Base-by-base conservation (phyloP, 345 rosid genomes). In the Corchorus olitorius region DNA sequence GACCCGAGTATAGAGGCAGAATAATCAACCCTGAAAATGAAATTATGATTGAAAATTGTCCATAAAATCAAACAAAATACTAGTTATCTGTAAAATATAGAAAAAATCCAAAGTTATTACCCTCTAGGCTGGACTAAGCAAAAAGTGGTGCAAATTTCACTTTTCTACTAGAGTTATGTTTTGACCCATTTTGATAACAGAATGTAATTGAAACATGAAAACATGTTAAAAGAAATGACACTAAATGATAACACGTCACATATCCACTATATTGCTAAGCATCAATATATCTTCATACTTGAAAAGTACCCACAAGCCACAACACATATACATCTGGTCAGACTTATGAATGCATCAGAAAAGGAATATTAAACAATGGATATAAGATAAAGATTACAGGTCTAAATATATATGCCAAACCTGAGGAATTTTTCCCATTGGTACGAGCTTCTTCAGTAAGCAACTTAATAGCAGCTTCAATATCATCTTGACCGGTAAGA, bases 401-500 rank as follows among this genome's bases (percentile, higher is more conserved):
- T 67, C 49, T 66, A 75, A 75, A 78, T 6, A 61, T 35, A 54
- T 19, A 60, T 63, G 67, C 65, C 48, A 49, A 86, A 93, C 99
- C 98, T 78, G 91, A 79, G 69, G 94, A 90, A 16, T 74, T 89
- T 80, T 88, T 90, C 81, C 86, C 83, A 72, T 63, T 81, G 78
- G 79, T 80, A 76, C 81, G 94, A 82, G 90, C 81, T 87, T 91
- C 97, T 73, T 96, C 98, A 52, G 85, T 82, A 46, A 96, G 90
- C 80, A 92, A 65, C 84, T 80, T 86, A 70, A 85, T 83, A 72
- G 97, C 89, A 73, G 90, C 83, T 73, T 92, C 94, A 66, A 96
- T 96, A 81, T 93, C 99, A 79, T 96, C 99, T 84, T 96, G 97
- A 84, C 99, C 99, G 22, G 99, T 96, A 27, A 93, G 97, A 81